Base-by-base conservation (phyloP, 1,284 basidiomycete species). In the Ceratobasidium sp. region DNA sequence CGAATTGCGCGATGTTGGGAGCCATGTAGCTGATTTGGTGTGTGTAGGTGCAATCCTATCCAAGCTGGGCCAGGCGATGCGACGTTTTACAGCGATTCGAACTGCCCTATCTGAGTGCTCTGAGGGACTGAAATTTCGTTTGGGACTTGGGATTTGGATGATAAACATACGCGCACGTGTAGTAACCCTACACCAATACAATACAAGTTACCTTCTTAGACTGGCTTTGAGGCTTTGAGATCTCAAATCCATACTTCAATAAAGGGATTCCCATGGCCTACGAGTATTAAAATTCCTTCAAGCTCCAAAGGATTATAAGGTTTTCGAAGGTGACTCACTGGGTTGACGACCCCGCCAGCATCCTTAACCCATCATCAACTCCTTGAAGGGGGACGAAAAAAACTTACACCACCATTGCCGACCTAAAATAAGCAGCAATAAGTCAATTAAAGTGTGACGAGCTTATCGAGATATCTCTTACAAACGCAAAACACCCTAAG, bases 21-120 rank as follows among this genome's bases (percentile, higher is more conserved):
- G 44, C 36, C 4, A 36, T 15, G 29, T 9, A 22, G 36, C 65
- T 29, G 50, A 54, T n/a, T 53, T 14, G 27, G 9, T 41, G 14
- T 51, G 29, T 41, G 24, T 48, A 76, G 76, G 3, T 81, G 79
- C 79, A 82, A 82, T 73, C 81, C 81, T 14, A 74, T 80, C 22
- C 76, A 76, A 19, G 69, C 75, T 47, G 75, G 62, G 1, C 78
- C 78, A 2, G 72, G 60, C 0, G 60, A 74, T 51, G 78, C 79
- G 7, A 77, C 73, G 2, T 56, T 77, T 0, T 79, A 77, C 73
- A 67, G 56, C 29, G 62, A 54, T 7, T 14, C 73, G 22, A 62
- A 72, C 66, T 76, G 76, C 66, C 76, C 76, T n/a, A 57, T n/a
- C 17, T 59, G 41, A 56, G 45, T 7, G 11, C 36, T 41, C 11